Base-by-base conservation (phyloP, 1,139 yeast species). In the Hyphopichia khmerensis region DNA sequence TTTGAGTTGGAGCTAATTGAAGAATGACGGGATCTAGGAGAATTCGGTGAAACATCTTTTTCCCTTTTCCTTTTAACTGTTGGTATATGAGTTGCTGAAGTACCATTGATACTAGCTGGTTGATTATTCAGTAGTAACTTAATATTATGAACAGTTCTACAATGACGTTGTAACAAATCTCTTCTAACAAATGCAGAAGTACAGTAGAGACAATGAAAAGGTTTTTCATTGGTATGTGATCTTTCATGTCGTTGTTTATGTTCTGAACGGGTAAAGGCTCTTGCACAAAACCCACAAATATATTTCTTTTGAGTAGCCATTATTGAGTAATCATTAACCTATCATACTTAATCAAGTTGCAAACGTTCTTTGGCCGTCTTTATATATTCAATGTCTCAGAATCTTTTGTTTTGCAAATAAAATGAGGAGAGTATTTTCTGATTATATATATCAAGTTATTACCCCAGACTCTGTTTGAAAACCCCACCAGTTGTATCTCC, bases 231-330 rank as follows among this genome's bases (percentile, higher is more conserved):
- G 18, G 93, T 86, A 56, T 87, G 96, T 2, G 91, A 84, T 31
- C 95, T 67, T 58, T 87, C 95, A 56, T 87, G 96, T 39, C 96
- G 77, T 43, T 85, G 81, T 56, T 86, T 80, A 60, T 87, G 96
- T 57, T 87, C 96, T 19, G 88, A 80, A 38, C 96, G 69, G 8
- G 91, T 82, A 57, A 87, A 87, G 1, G 90, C 87, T 52, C 90
- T 70, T 34, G 90, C 88, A 55, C 96, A 87, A 58, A 81, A 87
- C 19, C 87, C 82, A 64, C 96, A 87, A 31, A 84, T 78, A 60
- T 86, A 87, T 55, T 84, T 80, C 54, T 80, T 78, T 41, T 75
- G 79, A 2, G 77, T 67, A 16, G 76, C 69, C 72, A 71, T 71
- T 3, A 3, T 26, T 26, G 4, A 11, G 10, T 26, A 7, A 26